Evolutionary conservation across 176 grass and related monocot genomes (phyloP), one percentile per base, ranked within the genome.

Genomic region (sorghum (Sorghum bicolor)): DNA sequence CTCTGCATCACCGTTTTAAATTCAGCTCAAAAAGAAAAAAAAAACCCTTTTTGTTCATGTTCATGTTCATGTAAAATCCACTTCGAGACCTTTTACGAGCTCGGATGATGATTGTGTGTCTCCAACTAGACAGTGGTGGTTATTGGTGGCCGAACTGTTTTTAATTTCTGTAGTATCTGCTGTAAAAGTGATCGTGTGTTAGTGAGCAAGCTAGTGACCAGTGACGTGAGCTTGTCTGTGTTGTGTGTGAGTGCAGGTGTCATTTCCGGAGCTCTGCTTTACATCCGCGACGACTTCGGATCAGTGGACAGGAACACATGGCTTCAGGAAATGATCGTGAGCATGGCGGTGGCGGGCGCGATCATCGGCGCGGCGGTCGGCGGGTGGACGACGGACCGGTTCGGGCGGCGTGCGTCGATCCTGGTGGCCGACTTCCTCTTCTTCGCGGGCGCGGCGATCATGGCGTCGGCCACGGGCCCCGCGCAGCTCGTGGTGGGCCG

Each of bases 301-400:
- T 81, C 89, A 20, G 94, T 97, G 15, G 91, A 97, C 76, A 90
- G 82, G 89, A 91, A 91, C 50, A 97, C 87, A 78, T 92, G 91
- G 94, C 85, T 97, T 8, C 94, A 97, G 91, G 94, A 97, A 67
- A 82, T 86, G 70, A 97, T 97, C 26, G 91, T 97, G 48, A 97
- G 94, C 90, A 97, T 92, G 78, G 94, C 94, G 79, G 85, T 97
- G 74, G 91, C 91, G 6, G 94, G 94, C 25, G 94, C 94, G 7
- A 94, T 97, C 82, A 72, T 97, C 52, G 94, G 94, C 53, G 94
- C 94, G 70, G 94, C 91, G 41, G 17, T 92, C 19, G 94, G 94
- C 8, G 94, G 94, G 13, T 97, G 94, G 94, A 55, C 83, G 17
- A 97, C 91, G 14, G 94, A 97, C 80, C 79, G 87, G 26, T 88